Conservation (phyloP, 176 grass and related monocot species). For the Lolium multiflorum region DNA sequence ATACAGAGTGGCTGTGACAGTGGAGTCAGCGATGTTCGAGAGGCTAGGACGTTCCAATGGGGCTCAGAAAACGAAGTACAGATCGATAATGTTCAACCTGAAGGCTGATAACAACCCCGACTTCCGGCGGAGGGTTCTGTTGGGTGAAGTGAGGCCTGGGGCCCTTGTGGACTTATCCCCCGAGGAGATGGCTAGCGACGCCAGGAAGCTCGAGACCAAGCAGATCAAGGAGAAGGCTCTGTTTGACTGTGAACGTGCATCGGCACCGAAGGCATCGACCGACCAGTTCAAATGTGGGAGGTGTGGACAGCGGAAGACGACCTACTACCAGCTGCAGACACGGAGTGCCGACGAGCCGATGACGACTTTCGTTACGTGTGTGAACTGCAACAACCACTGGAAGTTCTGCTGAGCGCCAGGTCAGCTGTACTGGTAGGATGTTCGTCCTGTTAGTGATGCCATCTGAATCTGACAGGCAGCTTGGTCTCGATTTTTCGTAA, state of each 20-base stretch:
- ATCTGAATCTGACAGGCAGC: conserved; percentile 22
- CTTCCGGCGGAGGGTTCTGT: conserved; percentile 70
- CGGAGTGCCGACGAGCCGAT: conserved; percentile 89
- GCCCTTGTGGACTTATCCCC: conserved; percentile 56
- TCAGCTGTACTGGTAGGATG: not conserved
- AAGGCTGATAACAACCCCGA: conserved; percentile 84
- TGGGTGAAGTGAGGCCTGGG: conserved; percentile 63
- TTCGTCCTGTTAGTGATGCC: conserved; percentile 18
- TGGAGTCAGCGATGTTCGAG: conserved; percentile 73
- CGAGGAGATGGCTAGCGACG: conserved; percentile 82
- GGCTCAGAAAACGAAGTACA: conserved; percentile 75
- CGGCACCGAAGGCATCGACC: conserved; percentile 73
- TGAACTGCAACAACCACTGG: conserved; percentile 96
- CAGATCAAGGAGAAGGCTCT: conserved; percentile 89
- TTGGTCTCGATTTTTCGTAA: conserved; percentile 39
- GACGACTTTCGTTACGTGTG: conserved; percentile 92
- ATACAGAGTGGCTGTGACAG: conserved; percentile 73
- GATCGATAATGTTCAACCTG: conserved; percentile 87
- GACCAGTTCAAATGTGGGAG: conserved; percentile 89
- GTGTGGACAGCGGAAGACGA: conserved; percentile 79
- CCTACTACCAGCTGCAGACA: conserved; percentile 86
- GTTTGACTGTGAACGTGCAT: conserved; percentile 72
- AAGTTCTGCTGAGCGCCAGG: conserved; percentile 72
- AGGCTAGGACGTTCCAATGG: conserved; percentile 74
- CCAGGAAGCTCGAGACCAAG: conserved; percentile 66